Evolutionary conservation across 2,329 filamentous ascomycete genomes (phyloP).

Genomic region (Ophiognomonia clavigignenti-juglandacearum): DNA sequence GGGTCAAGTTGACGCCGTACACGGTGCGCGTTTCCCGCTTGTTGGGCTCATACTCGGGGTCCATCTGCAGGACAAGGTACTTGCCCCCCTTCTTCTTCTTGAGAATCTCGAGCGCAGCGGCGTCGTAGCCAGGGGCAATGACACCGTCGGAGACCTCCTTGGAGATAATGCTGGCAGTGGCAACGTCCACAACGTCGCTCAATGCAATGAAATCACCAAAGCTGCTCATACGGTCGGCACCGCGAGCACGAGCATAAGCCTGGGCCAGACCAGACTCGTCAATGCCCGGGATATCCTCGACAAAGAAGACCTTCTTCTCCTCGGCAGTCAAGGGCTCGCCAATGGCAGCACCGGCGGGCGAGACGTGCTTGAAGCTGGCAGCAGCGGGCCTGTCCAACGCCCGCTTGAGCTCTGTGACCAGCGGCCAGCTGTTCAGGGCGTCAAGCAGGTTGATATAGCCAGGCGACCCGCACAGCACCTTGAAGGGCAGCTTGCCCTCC

Average conservation of each 20-base stretch:
- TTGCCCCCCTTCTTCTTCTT: constrained; percentile 98
- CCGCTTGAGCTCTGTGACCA: constrained; percentile 92
- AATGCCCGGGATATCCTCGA: constrained; percentile 87
- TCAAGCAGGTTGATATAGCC: constrained; percentile 98
- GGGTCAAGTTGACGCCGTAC: constrained; percentile 82
- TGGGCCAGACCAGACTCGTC: constrained; percentile 83
- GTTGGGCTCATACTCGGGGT: constrained; percentile 76
- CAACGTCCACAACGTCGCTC: constrained; percentile 82
- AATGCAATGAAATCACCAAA: constrained; percentile 96
- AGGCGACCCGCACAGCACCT: constrained; percentile 81
- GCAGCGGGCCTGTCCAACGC: constrained; percentile 85
- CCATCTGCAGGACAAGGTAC: constrained; percentile 94
- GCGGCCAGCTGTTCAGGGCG: constrained; percentile 91
- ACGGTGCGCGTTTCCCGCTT: constrained; percentile 82
- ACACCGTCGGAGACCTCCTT: constrained; percentile 97
- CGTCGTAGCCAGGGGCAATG: constrained; percentile 81
- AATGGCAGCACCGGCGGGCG: constrained; percentile 91
- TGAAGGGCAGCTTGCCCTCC: constrained; percentile 80
- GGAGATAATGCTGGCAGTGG: constrained; percentile 95
- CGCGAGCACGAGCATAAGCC: constrained; percentile 91
- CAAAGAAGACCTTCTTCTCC: constrained; percentile 97
- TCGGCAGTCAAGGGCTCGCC: constrained; percentile 79
- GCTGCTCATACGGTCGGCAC: constrained; percentile 97
- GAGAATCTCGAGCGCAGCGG: constrained; percentile 82
- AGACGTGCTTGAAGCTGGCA: constrained; percentile 98